Percentiles rank a stretch among this genome's conserved stretches.
Conservation (phyloP, 1,284 basidiomycete genomes). For the Naganishia sp. region DNA sequence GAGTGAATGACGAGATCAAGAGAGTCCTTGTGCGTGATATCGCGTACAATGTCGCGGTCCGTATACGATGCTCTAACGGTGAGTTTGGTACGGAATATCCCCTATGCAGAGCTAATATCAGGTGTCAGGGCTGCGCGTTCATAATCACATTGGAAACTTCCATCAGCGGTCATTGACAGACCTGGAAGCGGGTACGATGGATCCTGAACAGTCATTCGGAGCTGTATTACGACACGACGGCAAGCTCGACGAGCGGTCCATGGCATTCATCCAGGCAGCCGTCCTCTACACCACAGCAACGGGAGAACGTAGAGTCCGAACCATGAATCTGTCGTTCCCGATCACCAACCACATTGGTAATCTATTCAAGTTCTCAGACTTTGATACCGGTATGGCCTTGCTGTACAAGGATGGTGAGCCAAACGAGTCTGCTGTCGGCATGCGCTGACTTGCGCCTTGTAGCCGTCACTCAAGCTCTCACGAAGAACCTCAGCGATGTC, state of each 20-base stretch:
- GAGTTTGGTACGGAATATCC: constrained; percentile 26
- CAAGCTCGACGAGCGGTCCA: constrained; percentile 70
- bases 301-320: constrained; percentile 82
- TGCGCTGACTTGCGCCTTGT: constrained; percentile 29
- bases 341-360: constrained; percentile 83
- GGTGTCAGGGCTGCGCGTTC: constrained; percentile 66
- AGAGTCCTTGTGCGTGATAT: constrained; percentile 71
- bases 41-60: constrained; percentile 78
- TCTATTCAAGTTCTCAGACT: constrained; percentile 89
- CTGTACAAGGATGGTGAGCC: constrained; percentile 74
- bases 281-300: constrained; percentile 78
- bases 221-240: constrained; percentile 65
- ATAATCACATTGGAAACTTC: constrained; percentile 78
- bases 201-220: constrained; percentile 77
- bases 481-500: constrained; percentile 69
- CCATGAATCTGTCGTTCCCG: constrained; percentile 79
- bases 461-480: constrained; percentile 70
- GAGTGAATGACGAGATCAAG: constrained; percentile 71
- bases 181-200: constrained; percentile 75
- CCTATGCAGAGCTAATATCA: constrained; percentile 4
- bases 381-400: constrained; percentile 78
- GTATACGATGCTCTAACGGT: constrained; percentile 86
- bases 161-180: constrained; percentile 73
- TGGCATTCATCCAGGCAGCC: constrained; percentile 87
- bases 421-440: not conserved